Base-by-base conservation (phyloP, 768 basidiomycete genomes). In the Dacryopinax primogenitus region DNA sequence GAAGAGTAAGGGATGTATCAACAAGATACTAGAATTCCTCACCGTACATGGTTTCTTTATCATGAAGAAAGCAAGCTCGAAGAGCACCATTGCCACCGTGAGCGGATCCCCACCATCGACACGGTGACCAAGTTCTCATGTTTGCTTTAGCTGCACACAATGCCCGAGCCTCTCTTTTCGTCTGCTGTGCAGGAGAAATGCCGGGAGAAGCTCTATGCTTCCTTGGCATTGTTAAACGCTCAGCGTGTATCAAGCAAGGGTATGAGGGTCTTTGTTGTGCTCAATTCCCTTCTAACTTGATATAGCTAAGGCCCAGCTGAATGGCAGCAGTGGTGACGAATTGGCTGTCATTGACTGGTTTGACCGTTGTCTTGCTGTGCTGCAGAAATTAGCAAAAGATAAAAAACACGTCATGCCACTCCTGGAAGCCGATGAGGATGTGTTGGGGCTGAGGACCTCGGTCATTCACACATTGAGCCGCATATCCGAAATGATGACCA, bases 31-130 rank as follows among this genome's bases (percentile, higher is more conserved):
- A 30, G 84, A 94, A 67, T 96, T 92, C 83, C 78, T 96, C 44
- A 74, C 82, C 67, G 81, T 92, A 6, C 81, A 96, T 67, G 93
- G 92, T 0, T 81, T 95, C 47, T 96, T 92, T 72, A 73, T 81
- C 21, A 75, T 92, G 68, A 81, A 81, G 69, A 92, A 90, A 76
- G 84, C 83, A 72, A 83, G 84, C 26, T 81, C 83, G 65, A 88
- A 87, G 73, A 87, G 81, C 66, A 67, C 77, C 0, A 78, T 84
- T 68, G 69, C 73, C 65, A 80, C 81, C 70, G 88, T 92, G 73
- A 68, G 87, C 79, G n/a, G 1, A 32, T 34, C 16, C 6, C 12
- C 21, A 21, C 30, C 12, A 18, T 11, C 21, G 44, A 39, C 18
- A 3, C 51, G 30, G 2, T 44, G 33, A 51, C 61, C 35, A 39